These are phyloP conservation scores for Xylariaceae sp. DNA, from an alignment of 2,329 filamentous ascomycete genomes.

Conservation along the genomic window DNA sequence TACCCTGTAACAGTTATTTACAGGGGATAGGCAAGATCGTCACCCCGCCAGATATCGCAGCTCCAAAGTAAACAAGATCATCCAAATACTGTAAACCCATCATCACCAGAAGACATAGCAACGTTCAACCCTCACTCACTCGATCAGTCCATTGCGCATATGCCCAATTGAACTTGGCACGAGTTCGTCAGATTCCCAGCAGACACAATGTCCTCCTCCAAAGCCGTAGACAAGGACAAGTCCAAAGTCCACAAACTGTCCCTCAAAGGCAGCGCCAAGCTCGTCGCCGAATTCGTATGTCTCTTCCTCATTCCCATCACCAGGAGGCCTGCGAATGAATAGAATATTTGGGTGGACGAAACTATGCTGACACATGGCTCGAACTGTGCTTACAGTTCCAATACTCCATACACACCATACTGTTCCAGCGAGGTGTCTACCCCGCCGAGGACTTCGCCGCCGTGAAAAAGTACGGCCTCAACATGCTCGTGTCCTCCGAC, in stretches of 20 bases:
- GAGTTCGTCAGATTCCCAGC: too few species aligned
- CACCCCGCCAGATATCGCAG: background rate
- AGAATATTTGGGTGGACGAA: background rate
- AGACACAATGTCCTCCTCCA: constrained; percentile 25
- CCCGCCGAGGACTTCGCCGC: constrained; percentile 95
- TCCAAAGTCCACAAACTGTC: constrained; percentile 94
- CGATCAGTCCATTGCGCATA: constrained; percentile 25
- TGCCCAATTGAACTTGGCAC: too few species aligned
- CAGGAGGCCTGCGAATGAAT: too few species aligned
- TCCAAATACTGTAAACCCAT: background rate
- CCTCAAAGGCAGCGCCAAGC: constrained; percentile 77
- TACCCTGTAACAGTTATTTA: too few species aligned
- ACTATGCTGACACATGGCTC: background rate
- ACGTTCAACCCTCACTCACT: constrained; percentile 4
- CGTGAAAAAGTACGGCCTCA: constrained; percentile 99
- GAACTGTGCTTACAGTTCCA: constrained; percentile 66
- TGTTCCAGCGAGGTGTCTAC: constrained; percentile 86
- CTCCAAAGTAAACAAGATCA: constrained; percentile 28
- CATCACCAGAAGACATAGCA: background rate
- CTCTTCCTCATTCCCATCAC: background rate
- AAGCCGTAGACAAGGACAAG: constrained; percentile 56
- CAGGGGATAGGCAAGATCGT: constrained; percentile 21
- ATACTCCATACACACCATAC: constrained; percentile 96
- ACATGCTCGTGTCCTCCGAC: constrained; percentile 95
- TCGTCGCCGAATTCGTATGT: constrained; percentile 92